Conservation (phyloP, 1,284 basidiomycete genomes). For the Butyriboletus appendiculatus region DNA sequence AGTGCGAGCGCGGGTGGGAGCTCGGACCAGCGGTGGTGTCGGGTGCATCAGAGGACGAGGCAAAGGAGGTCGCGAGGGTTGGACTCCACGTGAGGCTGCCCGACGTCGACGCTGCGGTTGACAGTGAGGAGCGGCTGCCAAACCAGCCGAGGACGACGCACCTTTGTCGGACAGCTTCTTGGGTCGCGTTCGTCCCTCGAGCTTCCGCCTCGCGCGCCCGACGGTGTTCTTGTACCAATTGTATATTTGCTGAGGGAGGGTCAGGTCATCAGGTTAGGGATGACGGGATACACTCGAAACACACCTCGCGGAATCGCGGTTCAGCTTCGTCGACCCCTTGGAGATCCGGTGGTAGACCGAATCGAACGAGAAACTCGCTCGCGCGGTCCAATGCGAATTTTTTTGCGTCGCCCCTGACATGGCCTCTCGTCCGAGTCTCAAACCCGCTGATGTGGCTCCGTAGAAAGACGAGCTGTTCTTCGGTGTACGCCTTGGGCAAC, state of each 20-base stretch:
- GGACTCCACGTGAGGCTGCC: slow-evolving; percentile 34
- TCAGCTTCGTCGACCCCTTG: slow-evolving; percentile 53
- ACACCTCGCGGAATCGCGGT: slow-evolving; percentile 55
- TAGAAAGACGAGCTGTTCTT: slow-evolving; percentile 50
- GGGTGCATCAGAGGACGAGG: slow-evolving; percentile 10
- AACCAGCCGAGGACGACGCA: slow-evolving; percentile 16
- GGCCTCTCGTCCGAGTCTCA: slow-evolving; percentile 49
- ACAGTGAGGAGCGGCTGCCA: neutral
- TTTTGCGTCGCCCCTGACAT: slow-evolving; percentile 59
- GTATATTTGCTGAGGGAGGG: slow-evolving; percentile 53
- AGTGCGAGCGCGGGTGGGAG: slow-evolving; percentile 2
- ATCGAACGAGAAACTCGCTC: slow-evolving; percentile 53
- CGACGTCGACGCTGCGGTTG: slow-evolving; percentile 8
- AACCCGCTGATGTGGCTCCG: slow-evolving; percentile 50
- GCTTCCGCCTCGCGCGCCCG: slow-evolving; percentile 54
- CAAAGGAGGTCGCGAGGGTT: slow-evolving; percentile 32
- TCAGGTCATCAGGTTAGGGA: neutral
- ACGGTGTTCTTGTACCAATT: slow-evolving; percentile 71
- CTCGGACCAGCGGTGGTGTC: slow-evolving; percentile 14
- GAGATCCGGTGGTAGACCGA: slow-evolving; percentile 55
- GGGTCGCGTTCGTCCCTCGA: slow-evolving; percentile 51
- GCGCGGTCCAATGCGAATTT: slow-evolving; percentile 63
- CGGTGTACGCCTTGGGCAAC: slow-evolving; percentile 58
- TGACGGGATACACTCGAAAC: neutral
- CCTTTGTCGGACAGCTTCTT: slow-evolving; percentile 49